A percentile compares a stretch with the other conserved stretches of the same genome.
Conservation (phyloP, 2,329 filamentous ascomycete species). For the Fusarium goolgardi region DNA sequence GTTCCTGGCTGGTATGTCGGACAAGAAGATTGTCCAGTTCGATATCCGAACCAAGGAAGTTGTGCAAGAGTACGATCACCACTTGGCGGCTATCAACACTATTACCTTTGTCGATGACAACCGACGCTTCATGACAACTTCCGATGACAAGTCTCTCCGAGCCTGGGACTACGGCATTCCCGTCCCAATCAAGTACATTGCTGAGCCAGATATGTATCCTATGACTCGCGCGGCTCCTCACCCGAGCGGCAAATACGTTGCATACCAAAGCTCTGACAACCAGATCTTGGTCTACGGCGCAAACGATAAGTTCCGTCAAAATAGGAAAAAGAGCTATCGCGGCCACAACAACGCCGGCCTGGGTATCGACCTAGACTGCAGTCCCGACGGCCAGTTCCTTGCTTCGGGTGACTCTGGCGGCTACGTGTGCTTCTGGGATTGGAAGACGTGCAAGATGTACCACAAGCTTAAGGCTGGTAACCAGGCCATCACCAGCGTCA, state of each 20-base stretch:
- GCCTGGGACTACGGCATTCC: conserved; percentile 99
- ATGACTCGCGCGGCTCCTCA: conserved; percentile 88
- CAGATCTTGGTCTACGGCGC: conserved; percentile 96
- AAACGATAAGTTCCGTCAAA: conserved; percentile 95
- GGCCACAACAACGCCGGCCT: conserved; percentile 97
- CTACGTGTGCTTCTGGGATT: conserved; percentile 97
- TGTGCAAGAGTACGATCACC: conserved; percentile 98
- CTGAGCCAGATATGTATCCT: conserved; percentile 97
- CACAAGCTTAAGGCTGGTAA: conserved; percentile 92
- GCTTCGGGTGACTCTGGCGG: conserved; percentile 88
- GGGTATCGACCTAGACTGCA: conserved; percentile 88
- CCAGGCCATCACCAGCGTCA: conserved; percentile 83
- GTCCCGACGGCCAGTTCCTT: conserved; percentile 91
- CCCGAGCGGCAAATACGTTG: conserved; percentile 91
- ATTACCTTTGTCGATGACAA: conserved; percentile 96
- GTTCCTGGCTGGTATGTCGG: conserved; percentile 95
- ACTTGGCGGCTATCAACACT: conserved; percentile 97
- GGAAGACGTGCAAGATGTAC: conserved; percentile 99
- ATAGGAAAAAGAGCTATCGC: conserved; percentile 95
- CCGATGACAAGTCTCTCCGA: conserved; percentile 93
- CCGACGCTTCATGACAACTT: conserved; percentile 96
- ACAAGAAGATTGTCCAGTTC: conserved; percentile 99
- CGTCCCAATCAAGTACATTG: conserved; percentile 98
- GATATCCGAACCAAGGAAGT: conserved; percentile 85
- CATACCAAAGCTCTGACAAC: conserved; percentile 94